Evolutionary conservation across 2,329 filamentous ascomycete genomes (phyloP), one percentile per base, ranked within the genome.

Genomic region (Colletotrichum neosansevieriae): DNA sequence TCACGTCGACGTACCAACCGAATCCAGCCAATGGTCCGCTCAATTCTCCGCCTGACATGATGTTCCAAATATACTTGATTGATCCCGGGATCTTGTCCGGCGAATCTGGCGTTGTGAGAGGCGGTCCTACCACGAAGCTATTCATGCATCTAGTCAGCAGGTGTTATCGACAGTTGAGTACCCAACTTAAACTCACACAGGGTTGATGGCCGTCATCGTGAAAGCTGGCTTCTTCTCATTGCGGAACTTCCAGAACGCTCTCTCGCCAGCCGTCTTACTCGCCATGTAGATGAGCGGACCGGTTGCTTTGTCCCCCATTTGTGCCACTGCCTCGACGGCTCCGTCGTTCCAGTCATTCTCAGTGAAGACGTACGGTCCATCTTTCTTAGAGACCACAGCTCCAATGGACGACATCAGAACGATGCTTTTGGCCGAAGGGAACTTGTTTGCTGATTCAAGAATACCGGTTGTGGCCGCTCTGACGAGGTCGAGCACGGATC

Each of bases 1-100:
- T 76, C 0, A 84, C 80, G 67, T 85, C 83, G 13, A 85, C 79
- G 9, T 74, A 74, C 3, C 71, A 74, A 0, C 32, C 57, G n/a
- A 49, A n/a, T 24, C 29, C 57, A 24, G 29, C 44, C 13, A n/a
- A 42, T 19, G 57, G 57, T 4, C 34, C 57, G 3, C 34, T 15
- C 2, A 59, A 17, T 10, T 49, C 57, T 17, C 17, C 44, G 13
- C 57, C 57, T 4, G 29, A 47, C 44, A 59, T 49, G 42, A 59
- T 40, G 3, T 36, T 5, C 44, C 42, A 59, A 29, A 59, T 24
- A 32, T 38, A 59, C 12, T 13, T 19, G 6, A 19, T n/a, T 9
- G 57, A 49, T 11, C 11, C 17, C 11, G 32, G n/a, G 11, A 62
- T 56, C 59, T 62, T 56, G 19, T 62, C 59, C 13, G 34, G 15